A percentile compares a stretch with the other conserved stretches of the same genome.
These are phyloP conservation scores for Eremothecium sinecaudum DNA, from an alignment of 1,139 yeast species.

Conservation along the genomic window DNA sequence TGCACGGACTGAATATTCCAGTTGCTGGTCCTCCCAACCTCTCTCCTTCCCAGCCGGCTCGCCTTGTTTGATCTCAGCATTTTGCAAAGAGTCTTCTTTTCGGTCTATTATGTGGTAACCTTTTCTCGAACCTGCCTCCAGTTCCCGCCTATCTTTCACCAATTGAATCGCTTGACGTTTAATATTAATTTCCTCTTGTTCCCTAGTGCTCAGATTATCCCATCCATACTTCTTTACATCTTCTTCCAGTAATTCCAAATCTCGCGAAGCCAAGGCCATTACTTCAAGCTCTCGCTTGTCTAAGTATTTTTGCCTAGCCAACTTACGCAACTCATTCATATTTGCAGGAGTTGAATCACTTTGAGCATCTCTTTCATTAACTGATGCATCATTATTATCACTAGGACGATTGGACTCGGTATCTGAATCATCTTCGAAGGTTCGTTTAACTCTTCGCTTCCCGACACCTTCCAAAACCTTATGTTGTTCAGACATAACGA, in stretches of 20 bases:
- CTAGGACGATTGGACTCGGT: neutral
- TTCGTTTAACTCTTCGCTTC: conserved; percentile 3
- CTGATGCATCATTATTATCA: no score
- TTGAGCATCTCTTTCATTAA: neutral
- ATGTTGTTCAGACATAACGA: conserved; percentile 1
- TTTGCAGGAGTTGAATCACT: neutral
- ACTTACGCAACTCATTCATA: conserved; percentile 31
- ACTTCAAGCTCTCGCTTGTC: conserved; percentile 41
- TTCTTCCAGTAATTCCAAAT: conserved; percentile 41
- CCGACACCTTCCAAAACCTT: conserved; percentile 2
- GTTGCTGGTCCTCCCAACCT: conserved; percentile 29
- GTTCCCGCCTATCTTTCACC: conserved; percentile 35
- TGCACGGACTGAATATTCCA: conserved; percentile 25
- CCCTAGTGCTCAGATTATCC: conserved; percentile 39
- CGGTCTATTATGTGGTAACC: conserved; percentile 49
- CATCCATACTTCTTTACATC: conserved; percentile 42
- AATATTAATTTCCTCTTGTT: conserved; percentile 42
- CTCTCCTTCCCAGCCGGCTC: no score
- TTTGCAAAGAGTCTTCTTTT: neutral
- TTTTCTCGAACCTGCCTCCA: conserved; percentile 29
- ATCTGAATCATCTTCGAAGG: conserved; percentile 2
- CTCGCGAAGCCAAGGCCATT: conserved; percentile 37
- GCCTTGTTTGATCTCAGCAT: no score
- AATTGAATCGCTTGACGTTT: conserved; percentile 40
- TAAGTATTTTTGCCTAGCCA: conserved; percentile 43